Percentiles rank a stretch among this genome's conserved stretches.
Evolutionary conservation across 129 eudicot species (phyloP).

Genomic region (Smallanthus sonchifolius): DNA sequence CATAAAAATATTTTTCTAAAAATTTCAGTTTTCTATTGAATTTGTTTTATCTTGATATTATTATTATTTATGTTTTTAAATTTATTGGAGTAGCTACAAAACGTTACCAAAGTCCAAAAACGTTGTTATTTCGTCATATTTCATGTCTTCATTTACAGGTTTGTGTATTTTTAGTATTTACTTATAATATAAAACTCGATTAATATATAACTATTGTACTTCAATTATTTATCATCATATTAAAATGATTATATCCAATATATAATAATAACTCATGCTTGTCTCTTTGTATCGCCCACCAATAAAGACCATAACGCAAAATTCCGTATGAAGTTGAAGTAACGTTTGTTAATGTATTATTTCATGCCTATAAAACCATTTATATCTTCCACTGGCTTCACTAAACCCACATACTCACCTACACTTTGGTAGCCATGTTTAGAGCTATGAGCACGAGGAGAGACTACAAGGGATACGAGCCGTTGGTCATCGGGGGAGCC

Average conservation of each 20-base stretch:
- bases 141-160: background rate
- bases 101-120: background rate
- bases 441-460: conserved; percentile 53
- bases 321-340: conserved; percentile 8
- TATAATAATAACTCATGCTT: background rate
- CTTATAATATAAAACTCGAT: too few species aligned
- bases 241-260: too few species aligned
- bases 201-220: too few species aligned
- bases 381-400: background rate
- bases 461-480: conserved; percentile 50
- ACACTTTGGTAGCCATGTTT: conserved; percentile 40
- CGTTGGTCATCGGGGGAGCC: conserved; percentile 35
- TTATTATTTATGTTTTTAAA: background rate
- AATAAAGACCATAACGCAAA: conserved; percentile 10
- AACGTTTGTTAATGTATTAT: background rate
- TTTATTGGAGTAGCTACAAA: background rate
- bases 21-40: background rate
- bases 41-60: background rate
- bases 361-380: conserved; percentile 15
- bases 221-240: too few species aligned
- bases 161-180: too few species aligned
- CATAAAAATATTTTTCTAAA: too few species aligned
- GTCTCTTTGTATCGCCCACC: conserved; percentile 9
- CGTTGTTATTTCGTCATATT: background rate
- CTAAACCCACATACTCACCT: background rate